These are phyloP conservation scores for Astragalus membranaceus DNA, from an alignment of 306 rosid species.

Conservation along the genomic window DNA sequence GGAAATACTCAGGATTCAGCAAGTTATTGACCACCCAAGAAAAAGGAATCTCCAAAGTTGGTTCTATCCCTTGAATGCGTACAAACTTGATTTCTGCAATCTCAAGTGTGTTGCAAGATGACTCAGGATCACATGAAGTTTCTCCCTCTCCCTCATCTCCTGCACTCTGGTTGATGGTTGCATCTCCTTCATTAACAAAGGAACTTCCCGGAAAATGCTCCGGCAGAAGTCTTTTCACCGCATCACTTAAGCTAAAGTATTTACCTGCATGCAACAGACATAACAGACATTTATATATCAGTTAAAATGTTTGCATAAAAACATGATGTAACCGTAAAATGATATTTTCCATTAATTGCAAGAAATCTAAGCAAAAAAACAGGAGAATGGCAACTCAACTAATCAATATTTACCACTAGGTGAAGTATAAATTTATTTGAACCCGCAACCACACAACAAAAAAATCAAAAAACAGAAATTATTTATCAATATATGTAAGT, in stretches of 20 bases:
- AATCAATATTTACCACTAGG: background rate
- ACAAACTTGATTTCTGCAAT: conserved; percentile 58
- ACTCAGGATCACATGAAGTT: conserved; percentile 26
- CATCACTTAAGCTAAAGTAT: conserved; percentile 63
- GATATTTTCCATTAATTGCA: background rate
- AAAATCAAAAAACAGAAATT: too few species aligned
- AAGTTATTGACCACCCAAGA: conserved; percentile 83
- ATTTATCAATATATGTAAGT: too few species aligned
- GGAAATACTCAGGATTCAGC: conserved; percentile 79
- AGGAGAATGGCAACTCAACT: background rate
- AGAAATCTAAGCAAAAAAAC: background rate
- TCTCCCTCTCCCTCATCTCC: conserved; percentile 40
- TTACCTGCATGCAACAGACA: conserved; percentile 48
- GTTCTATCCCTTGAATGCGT: conserved; percentile 97
- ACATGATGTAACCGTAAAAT: background rate
- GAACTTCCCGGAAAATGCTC: conserved; percentile 47
- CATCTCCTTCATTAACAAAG: conserved; percentile 23
- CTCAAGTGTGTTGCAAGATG: conserved; percentile 18
- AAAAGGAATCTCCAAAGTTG: conserved; percentile 78
- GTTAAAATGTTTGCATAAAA: background rate
- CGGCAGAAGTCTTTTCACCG: conserved; percentile 63
- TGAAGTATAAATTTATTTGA: background rate
- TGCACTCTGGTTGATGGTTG: conserved; percentile 15
- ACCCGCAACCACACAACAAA: background rate
- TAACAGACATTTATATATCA: background rate